phyloP scores from a whole-genome alignment of 2,329 filamentous ascomycete genomes.

The Chrysoporthe austroafricana region DNA sequence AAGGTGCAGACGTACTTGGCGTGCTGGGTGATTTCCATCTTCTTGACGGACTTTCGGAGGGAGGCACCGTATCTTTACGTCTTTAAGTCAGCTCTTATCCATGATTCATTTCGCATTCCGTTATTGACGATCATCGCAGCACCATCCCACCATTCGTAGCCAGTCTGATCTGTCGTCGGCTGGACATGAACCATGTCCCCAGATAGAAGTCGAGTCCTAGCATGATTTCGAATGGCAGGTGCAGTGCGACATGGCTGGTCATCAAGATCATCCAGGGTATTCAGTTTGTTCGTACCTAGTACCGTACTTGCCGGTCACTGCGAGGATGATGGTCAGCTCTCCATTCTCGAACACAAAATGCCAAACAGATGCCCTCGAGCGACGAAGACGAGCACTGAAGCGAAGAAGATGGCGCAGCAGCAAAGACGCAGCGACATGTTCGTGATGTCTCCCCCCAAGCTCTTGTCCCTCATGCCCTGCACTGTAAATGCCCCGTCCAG shows the following conservation, averaged over 20 bases:
- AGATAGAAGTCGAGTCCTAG: too few species aligned
- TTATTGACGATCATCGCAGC: constrained; percentile 15
- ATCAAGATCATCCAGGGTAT: constrained; percentile 23
- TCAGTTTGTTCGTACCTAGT: constrained; percentile 71
- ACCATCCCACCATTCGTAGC: background rate
- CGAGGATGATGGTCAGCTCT: constrained; percentile 50
- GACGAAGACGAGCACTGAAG: constrained; percentile 5
- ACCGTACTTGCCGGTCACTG: constrained; percentile 98
- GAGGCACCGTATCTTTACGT: constrained; percentile 91
- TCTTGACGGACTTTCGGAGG: constrained; percentile 99
- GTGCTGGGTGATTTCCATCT: constrained; percentile 99
- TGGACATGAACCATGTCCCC: background rate
- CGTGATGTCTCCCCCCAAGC: background rate
- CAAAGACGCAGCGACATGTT: background rate
- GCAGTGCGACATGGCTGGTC: background rate
- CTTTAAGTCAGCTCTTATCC: constrained; percentile 34
- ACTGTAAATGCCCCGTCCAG: background rate
- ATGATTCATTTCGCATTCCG: background rate
- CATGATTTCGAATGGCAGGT: background rate
- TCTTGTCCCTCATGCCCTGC: background rate
- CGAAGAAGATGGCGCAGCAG: background rate
- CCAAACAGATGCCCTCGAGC: background rate
- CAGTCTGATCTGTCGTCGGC: background rate
- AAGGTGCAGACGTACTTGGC: constrained; percentile 97
- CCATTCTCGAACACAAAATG: constrained; percentile 1